Base-by-base conservation (phyloP, 495 filamentous ascomycete genomes). In the Penicillium coprophilum region DNA sequence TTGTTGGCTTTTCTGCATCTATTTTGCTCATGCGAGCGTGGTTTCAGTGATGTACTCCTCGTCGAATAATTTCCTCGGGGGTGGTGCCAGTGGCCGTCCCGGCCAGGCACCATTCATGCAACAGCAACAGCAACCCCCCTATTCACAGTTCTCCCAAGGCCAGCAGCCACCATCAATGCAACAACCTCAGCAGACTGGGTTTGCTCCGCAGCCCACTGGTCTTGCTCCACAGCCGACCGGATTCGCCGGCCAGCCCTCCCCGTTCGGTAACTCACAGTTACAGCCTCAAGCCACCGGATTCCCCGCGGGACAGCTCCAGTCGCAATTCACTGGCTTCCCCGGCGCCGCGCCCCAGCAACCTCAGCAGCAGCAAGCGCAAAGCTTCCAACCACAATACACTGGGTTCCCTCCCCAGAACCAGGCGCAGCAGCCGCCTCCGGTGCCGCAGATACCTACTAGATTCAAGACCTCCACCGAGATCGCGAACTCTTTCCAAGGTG, bases 61-160 rank as follows among this genome's bases (percentile, higher is more conserved):
- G 67, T 89, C 91, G 56, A 92, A 86, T 78, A 86, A 89, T 47
- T 96, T 86, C 69, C 78, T 94, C 58, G 89, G 90, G 66, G 86
- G 85, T 73, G 83, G 78, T 71, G 89, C 86, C 71, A 86, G 75
- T 74, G 77, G 82, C 69, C 90, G 89, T 58, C 88, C 90, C 9
- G 87, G 85, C 55, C 81, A 84, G 72, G 73, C 72, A 64, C 72
- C 73, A 65, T 77, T 72, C 71, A 68, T 78, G 54, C 77, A 75
- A 58, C 71, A 75, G 50, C 77, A 78, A 59, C 71, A 65, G 41
- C 76, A 75, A 56, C 79, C 53, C 74, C 74, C 65, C 56, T 75
- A 71, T 69, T 70, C 75, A 55, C 73, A 75, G 74, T 74, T 71
- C 66, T 73, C 64, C 49, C 72, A 74, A 52, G 77, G 74, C 54